Conservation (phyloP, 345 rosid species). For the Gossypium thurberi region DNA sequence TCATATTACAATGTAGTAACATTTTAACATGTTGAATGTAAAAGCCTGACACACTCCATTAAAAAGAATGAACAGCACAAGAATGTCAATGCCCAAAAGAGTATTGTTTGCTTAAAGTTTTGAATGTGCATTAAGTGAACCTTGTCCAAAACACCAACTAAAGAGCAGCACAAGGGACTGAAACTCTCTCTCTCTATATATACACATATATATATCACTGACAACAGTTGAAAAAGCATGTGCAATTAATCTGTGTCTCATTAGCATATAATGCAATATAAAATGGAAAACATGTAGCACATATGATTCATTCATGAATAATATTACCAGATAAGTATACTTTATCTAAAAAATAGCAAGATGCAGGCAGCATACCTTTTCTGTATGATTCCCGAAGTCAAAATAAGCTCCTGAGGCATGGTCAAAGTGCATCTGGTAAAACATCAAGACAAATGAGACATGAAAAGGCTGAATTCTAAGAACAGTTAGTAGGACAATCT, state of each 20-base stretch:
- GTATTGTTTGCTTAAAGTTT: background rate
- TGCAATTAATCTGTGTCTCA: background rate
- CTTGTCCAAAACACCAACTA: background rate
- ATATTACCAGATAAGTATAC: background rate
- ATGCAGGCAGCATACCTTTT: slow-evolving; percentile 44
- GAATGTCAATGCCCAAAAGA: slow-evolving; percentile 1
- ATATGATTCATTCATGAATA: background rate
- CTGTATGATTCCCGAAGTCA: slow-evolving; percentile 91
- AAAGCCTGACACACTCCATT: background rate
- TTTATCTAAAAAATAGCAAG: background rate
- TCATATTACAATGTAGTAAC: background rate
- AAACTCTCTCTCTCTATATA: background rate
- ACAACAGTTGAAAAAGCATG: background rate
- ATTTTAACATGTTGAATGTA: background rate
- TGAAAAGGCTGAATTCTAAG: background rate
- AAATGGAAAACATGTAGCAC: background rate
- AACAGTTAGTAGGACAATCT: background rate
- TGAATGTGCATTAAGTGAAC: background rate
- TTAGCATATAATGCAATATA: background rate
- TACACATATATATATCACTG: background rate
- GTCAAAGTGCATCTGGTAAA: slow-evolving; percentile 80
- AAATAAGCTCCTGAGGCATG: slow-evolving; percentile 66
- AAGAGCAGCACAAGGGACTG: background rate
- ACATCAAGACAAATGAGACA: slow-evolving; percentile 1
- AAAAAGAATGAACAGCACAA: background rate